These are phyloP conservation scores for Prunella vulgaris DNA, from an alignment of 257 asterid species.

Conservation along the genomic window DNA sequence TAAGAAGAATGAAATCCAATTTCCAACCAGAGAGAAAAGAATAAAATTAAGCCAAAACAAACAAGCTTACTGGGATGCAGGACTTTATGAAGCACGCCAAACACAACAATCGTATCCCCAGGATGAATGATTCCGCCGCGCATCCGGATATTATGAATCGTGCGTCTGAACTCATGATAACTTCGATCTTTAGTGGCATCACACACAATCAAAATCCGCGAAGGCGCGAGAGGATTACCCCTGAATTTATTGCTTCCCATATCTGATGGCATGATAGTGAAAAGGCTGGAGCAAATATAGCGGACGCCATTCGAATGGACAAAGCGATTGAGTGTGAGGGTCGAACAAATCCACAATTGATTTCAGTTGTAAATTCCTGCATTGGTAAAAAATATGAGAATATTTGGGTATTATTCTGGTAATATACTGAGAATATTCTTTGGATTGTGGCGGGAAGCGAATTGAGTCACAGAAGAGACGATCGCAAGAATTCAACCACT, in stretches of 20 bases:
- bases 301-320: neutral
- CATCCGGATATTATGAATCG: constrained; percentile 31
- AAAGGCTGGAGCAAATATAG: neutral
- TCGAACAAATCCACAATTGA: constrained; percentile 17
- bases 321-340: neutral
- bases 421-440: constrained; percentile 18
- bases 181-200: constrained; percentile 59
- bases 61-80: constrained; percentile 55
- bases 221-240: constrained; percentile 23
- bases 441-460: neutral
- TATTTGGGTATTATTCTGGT: constrained; percentile 5
- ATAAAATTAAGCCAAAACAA: neutral
- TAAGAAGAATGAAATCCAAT: neutral
- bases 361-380: constrained; percentile 9
- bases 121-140: constrained; percentile 44
- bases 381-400: constrained; percentile 9
- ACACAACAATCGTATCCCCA: constrained; percentile 52
- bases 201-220: constrained; percentile 43
- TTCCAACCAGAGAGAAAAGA: neutral
- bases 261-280: constrained; percentile 18
- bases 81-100: constrained; percentile 55
- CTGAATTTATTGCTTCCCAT: constrained; percentile 16
- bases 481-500: neutral
- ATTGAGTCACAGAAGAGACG: neutral
- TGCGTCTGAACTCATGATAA: constrained; percentile 33